Conservation (phyloP, 805 yeast genomes). For the Candida multigemmis region DNA sequence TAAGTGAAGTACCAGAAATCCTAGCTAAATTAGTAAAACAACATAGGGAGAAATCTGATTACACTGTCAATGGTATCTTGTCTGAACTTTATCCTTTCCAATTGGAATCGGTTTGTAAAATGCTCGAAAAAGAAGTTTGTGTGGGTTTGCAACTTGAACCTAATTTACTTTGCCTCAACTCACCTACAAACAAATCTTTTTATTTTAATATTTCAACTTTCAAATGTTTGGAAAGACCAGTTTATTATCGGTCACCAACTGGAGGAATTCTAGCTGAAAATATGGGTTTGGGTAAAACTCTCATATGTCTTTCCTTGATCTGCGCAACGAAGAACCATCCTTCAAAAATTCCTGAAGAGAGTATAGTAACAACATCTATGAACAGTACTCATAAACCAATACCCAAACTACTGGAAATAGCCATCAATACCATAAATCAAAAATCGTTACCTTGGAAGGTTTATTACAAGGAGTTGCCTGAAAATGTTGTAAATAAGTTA, state of each 20-base stretch:
- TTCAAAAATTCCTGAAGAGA: conserved; percentile 25
- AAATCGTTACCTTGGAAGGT: conserved; percentile 53
- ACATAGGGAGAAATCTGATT: conserved; percentile 7
- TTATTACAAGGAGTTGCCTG: conserved; percentile 36
- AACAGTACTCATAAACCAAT: too few species aligned
- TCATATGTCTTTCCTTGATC: conserved; percentile 49
- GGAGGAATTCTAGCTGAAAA: conserved; percentile 62
- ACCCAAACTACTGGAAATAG: too few species aligned
- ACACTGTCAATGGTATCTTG: conserved; percentile 31
- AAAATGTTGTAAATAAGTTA: conserved; percentile 26
- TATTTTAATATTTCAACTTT: conserved; percentile 27
- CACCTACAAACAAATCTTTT: conserved; percentile 10
- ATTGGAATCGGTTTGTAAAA: conserved; percentile 47
- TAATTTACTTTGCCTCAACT: conserved; percentile 15
- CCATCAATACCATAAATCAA: too few species aligned
- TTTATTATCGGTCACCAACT: conserved; percentile 36
- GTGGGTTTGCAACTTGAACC: conserved; percentile 25
- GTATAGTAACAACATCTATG: not conserved
- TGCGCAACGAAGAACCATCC: conserved; percentile 36
- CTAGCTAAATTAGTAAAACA: conserved; percentile 8
- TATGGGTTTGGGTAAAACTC: conserved; percentile 63
- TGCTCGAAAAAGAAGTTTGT: conserved; percentile 44
- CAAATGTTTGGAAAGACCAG: conserved; percentile 26
- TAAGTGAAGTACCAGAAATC: conserved; percentile 8
- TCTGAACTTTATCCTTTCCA: conserved; percentile 51